phyloP scores from a whole-genome alignment of 2,329 filamentous ascomycete genomes.

The Cladosporium cucumerinum region DNA sequence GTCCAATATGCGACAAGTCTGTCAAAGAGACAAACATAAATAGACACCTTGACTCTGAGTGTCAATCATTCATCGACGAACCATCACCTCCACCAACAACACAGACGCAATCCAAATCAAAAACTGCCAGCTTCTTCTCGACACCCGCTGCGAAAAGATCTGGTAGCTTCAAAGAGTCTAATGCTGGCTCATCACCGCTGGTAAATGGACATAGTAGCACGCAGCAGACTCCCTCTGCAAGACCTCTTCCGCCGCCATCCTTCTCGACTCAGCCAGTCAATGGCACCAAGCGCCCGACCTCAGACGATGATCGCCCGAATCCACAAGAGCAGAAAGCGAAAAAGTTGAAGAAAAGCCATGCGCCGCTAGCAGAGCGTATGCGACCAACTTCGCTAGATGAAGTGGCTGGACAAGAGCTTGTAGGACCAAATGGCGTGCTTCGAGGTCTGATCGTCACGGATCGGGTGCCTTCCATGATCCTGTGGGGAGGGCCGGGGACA shows the following conservation, averaged over 20 bases:
- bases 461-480: constrained; percentile 87
- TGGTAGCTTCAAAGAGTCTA: constrained; percentile 28
- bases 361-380: constrained; percentile 91
- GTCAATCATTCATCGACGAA: constrained; percentile 64
- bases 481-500: constrained; percentile 81
- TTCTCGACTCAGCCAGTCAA: constrained; percentile 22
- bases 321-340: constrained; percentile 42
- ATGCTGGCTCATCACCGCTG: constrained; percentile 23
- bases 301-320: constrained; percentile 21
- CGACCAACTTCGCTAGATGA: constrained; percentile 79
- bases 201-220: constrained; percentile 20
- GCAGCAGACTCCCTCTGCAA: constrained; percentile 18
- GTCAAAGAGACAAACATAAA: constrained; percentile 72
- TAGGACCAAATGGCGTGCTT: constrained; percentile 78
- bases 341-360: constrained; percentile 64
- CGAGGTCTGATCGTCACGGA: constrained; percentile 82
- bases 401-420: constrained; percentile 86
- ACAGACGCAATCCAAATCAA: constrained; percentile 28
- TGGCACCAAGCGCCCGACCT: constrained; percentile 28
- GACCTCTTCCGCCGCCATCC: constrained; percentile 21
- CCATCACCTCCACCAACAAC: constrained; percentile 34
- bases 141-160: constrained; percentile 48
- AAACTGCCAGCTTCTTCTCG: constrained; percentile 54
- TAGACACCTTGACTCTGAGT: constrained; percentile 82
- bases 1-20: constrained; percentile 35